phyloP scores from a whole-genome alignment of 2,329 filamentous ascomycete species.

The Fulvia fulva region DNA sequence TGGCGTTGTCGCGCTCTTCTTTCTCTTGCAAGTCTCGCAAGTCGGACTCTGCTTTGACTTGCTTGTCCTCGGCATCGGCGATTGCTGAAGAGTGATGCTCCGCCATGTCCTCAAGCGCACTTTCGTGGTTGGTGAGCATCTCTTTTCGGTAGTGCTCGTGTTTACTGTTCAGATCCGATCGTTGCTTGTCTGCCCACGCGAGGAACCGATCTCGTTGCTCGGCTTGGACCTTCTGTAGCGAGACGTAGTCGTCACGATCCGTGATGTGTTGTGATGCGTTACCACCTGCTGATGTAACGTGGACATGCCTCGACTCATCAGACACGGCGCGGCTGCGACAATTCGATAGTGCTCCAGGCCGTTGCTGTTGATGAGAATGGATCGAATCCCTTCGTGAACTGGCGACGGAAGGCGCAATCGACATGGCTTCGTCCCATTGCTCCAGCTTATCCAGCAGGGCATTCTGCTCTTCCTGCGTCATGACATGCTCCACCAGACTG shows the following conservation, averaged over 20 bases:
- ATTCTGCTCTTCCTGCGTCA: slow-evolving; percentile 38
- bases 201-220: slow-evolving; percentile 31
- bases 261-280: slow-evolving; percentile 21
- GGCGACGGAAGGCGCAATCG: slow-evolving; percentile 12
- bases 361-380: slow-evolving; percentile 3
- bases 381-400: slow-evolving; percentile 15
- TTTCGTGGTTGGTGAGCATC: slow-evolving; percentile 20
- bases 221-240: slow-evolving; percentile 25
- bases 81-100: slow-evolving; percentile 38
- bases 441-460: slow-evolving; percentile 32
- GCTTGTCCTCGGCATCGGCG: slow-evolving; percentile 43
- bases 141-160: slow-evolving; percentile 20
- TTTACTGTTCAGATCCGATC: slow-evolving; percentile 17
- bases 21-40: slow-evolving; percentile 39
- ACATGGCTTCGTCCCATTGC: slow-evolving; percentile 31
- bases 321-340: slow-evolving; percentile 15
- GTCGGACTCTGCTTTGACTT: slow-evolving; percentile 42
- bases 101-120: slow-evolving; percentile 22
- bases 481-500: slow-evolving; percentile 36
- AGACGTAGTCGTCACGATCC: slow-evolving; percentile 26
- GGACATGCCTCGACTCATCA: slow-evolving; percentile 17
- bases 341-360: slow-evolving; percentile 1
- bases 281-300: slow-evolving; percentile 10
- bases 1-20: slow-evolving; percentile 42
- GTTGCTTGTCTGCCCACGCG: slow-evolving; percentile 25